Percentiles rank a stretch among this genome's conserved stretches.
phyloP scores from a whole-genome alignment of 2,329 filamentous ascomycete genomes.

The Thermoascus crustaceus region DNA sequence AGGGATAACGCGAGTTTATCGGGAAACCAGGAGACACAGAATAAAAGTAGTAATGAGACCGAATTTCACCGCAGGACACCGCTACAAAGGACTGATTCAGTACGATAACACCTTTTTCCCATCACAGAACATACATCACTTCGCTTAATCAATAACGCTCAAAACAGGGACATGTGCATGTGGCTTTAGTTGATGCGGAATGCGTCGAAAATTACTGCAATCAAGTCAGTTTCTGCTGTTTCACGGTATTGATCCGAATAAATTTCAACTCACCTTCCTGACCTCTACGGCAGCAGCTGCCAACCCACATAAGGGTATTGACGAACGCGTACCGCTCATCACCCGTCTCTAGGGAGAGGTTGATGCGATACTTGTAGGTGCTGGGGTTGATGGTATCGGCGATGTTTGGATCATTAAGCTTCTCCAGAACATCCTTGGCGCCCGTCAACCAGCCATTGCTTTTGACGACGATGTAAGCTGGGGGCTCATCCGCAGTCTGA shows the following conservation, averaged over 20 bases:
- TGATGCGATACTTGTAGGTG: constrained; percentile 43
- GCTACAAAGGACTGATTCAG: no score
- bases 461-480: constrained; percentile 41
- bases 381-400: constrained; percentile 41
- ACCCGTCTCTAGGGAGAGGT: constrained; percentile 42
- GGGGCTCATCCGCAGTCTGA: constrained; percentile 44
- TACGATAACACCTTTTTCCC: no score
- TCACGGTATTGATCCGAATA: background rate
- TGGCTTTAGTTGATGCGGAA: constrained; percentile 27
- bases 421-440: constrained; percentile 42
- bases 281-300: constrained; percentile 40
- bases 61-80: no score
- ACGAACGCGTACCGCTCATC: constrained; percentile 43
- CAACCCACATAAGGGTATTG: constrained; percentile 44
- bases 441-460: constrained; percentile 43
- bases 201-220: constrained; percentile 27
- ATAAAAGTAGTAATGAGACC: no score
- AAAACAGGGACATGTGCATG: constrained; percentile 1
- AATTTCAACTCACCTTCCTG: constrained; percentile 32
- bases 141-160: constrained; percentile 5
- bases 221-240: constrained; percentile 5
- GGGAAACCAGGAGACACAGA: no score
- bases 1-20: no score
- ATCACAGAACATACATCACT: constrained; percentile 4
- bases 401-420: constrained; percentile 35